A percentile compares a stretch with the other conserved stretches of the same genome.
Evolutionary conservation across 768 basidiomycete genomes (phyloP).

Genomic region (Royoungia palumana): DNA sequence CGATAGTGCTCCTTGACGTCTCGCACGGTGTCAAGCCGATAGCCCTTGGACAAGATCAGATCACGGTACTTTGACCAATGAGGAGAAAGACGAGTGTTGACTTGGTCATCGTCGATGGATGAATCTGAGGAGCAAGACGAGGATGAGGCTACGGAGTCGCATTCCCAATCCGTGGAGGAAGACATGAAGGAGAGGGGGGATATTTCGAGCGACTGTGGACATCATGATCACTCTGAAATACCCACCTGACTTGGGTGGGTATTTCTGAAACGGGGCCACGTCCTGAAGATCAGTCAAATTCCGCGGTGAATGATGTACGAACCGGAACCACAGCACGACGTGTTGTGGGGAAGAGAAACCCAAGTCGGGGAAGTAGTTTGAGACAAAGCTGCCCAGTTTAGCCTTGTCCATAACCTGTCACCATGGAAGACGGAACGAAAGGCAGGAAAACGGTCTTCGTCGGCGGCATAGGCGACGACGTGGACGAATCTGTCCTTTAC

Average conservation of each 20-base stretch:
- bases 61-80: constrained; percentile 57
- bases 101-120: constrained; percentile 49
- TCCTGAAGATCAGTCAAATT: no score
- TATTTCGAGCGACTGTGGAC: not conserved
- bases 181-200: constrained; percentile 60
- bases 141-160: constrained; percentile 28
- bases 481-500: constrained; percentile 74
- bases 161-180: constrained; percentile 54
- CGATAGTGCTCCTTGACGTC: constrained; percentile 63
- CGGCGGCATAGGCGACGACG: constrained; percentile 79
- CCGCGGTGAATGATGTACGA: no score
- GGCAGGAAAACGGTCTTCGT: constrained; percentile 85
- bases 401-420: not conserved
- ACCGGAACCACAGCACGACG: no score
- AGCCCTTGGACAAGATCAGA: constrained; percentile 49
- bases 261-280: no score
- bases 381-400: constrained; percentile 14
- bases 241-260: not conserved
- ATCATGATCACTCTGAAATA: constrained; percentile 13
- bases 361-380: constrained; percentile 1
- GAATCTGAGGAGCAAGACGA: constrained; percentile 48
- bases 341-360: constrained; percentile 12
- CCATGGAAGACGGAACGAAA: constrained; percentile 80
- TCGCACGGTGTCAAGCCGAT: constrained; percentile 63
- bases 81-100: constrained; percentile 57